Evolutionary conservation across 306 rosid genomes (phyloP), one percentile per base, ranked within the genome.

Genomic region (Vigna unguiculata): DNA sequence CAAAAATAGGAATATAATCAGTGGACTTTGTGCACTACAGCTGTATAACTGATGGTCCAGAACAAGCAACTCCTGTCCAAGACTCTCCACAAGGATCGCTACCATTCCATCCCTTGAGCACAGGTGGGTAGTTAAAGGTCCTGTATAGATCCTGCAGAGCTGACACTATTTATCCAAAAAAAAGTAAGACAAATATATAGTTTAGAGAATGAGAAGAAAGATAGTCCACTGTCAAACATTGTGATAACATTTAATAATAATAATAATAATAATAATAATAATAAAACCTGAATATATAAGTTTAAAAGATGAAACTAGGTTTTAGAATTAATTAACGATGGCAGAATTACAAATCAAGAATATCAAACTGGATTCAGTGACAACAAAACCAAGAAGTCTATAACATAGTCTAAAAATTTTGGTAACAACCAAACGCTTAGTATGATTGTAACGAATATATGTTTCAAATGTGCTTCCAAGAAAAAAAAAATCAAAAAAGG

Each of bases 61-160:
- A 89, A 84, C 96, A 93, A 45, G 82, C 84, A 9, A 93, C 85
- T 86, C 97, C 97, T 4, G 81, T 61, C 97, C 94, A 93, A 75
- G 84, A 80, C 78, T 93, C 89, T 66, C 71, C 88, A 58, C 96
- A 90, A 68, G 97, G 97, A 85, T 93, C 91, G 51, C 80, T 81
- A 24, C 89, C 84, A 52, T 86, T 85, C 97, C 96, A 93, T 48
- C 91, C 91, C 52, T 47, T 57, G 72, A 93, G 86, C 87, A 41
- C 68, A 6, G 69, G 32, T 34, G 97, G 83, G 25, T 76, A 47
- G 85, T 90, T 87, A 65, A 93, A 83, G 76, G 85, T 36, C 80
- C 69, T 80, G 80, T 86, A 88, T 58, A 90, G 67, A 72, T 84
- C 90, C 53, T 77, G 84, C 57, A 92, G 96, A 47, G 87, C 92